These are phyloP conservation scores for Acorus calamus DNA, from an alignment of 106 monocot species.

Conservation along the genomic window DNA sequence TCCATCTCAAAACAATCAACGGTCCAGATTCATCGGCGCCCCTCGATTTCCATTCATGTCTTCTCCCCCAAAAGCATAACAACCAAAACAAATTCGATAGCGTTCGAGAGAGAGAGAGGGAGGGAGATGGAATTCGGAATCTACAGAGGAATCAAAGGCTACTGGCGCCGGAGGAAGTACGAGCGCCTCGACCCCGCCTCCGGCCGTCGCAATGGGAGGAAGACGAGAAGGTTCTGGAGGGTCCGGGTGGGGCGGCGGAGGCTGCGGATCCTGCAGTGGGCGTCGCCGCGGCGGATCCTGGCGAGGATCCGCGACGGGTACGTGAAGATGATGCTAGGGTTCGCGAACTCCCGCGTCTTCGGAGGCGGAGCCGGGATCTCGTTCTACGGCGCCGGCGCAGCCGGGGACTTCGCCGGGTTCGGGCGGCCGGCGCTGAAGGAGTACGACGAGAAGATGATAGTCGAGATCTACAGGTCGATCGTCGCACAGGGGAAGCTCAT, in stretches of 20 bases:
- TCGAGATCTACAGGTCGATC: conserved; percentile 46
- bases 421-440: conserved; percentile 21
- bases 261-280: conserved; percentile 17
- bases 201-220: conserved; percentile 3
- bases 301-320: conserved; percentile 48
- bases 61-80: too few species aligned
- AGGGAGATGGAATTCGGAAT: too few species aligned
- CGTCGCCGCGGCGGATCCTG: conserved; percentile 23
- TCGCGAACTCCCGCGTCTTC: conserved; percentile 18
- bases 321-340: conserved; percentile 49
- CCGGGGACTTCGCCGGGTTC: conserved; percentile 4
- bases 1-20: too few species aligned
- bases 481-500: conserved; percentile 25
- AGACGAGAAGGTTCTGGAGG: conserved; percentile 22
- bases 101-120: too few species aligned
- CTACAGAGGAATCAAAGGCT: too few species aligned
- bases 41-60: too few species aligned
- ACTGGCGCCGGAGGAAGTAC: too few species aligned
- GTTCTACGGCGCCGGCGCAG: conserved; percentile 4
- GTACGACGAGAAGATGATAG: conserved; percentile 49
- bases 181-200: background rate
- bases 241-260: conserved; percentile 9
- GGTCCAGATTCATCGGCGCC: too few species aligned
- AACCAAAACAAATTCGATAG: too few species aligned
- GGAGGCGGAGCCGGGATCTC: conserved; percentile 9